phyloP scores from a whole-genome alignment of 805 yeast species.

The Nadsonia fulvescens region DNA sequence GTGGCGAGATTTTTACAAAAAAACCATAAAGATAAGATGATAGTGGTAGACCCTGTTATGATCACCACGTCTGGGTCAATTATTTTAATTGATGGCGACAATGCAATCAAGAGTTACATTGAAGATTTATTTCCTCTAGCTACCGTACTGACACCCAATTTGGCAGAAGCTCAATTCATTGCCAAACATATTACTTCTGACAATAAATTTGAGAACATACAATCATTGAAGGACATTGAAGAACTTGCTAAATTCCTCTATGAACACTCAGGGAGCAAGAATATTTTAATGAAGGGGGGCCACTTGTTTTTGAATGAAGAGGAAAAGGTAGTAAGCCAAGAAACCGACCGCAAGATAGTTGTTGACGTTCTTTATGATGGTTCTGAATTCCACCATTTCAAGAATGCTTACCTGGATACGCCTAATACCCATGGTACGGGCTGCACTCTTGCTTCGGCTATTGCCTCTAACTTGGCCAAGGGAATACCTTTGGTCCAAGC shows the following conservation, averaged over 20 bases:
- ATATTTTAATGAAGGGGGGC: constrained; percentile 66
- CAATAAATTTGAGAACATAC: constrained; percentile 12
- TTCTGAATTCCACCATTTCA: constrained; percentile 23
- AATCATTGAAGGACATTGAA: constrained; percentile 23
- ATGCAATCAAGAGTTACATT: constrained; percentile 28
- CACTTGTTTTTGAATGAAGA: constrained; percentile 28
- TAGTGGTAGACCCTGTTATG: constrained; percentile 74
- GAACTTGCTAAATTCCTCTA: constrained; percentile 26
- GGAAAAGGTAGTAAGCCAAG: constrained; percentile 6
- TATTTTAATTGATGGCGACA: constrained; percentile 20
- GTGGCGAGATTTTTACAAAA: constrained; percentile 22
- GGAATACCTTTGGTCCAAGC: constrained; percentile 30
- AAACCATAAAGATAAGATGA: constrained; percentile 17
- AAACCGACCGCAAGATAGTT: constrained; percentile 8
- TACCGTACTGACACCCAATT: constrained; percentile 56
- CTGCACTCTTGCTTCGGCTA: constrained; percentile 68
- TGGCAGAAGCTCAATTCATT: constrained; percentile 40
- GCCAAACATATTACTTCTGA: constrained; percentile 9
- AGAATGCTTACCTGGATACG: constrained; percentile 28
- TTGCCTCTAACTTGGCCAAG: constrained; percentile 56
- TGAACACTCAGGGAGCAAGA: constrained; percentile 25
- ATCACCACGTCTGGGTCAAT: constrained; percentile 54
- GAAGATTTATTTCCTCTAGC: constrained; percentile 31
- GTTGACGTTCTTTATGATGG: constrained; percentile 17
- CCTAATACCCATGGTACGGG: constrained; percentile 77